Percentiles rank a stretch among this genome's conserved stretches.
These are phyloP conservation scores for Fusarium vanettenii DNA, from an alignment of 2,329 filamentous ascomycete species.

Conservation along the genomic window DNA sequence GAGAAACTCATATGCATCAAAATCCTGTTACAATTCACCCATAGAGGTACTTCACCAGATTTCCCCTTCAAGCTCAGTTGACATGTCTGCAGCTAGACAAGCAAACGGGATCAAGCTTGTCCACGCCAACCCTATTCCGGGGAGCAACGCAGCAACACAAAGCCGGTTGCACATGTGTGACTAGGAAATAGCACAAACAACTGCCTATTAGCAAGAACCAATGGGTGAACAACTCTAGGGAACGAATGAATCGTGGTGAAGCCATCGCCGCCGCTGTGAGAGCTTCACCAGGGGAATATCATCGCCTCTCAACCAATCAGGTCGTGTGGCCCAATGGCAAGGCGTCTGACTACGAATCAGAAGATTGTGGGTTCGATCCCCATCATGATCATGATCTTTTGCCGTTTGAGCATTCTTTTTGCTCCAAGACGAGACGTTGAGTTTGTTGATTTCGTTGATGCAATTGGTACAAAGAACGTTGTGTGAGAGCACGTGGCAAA, in stretches of 20 bases:
- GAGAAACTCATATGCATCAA: not conserved
- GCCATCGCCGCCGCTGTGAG: not conserved
- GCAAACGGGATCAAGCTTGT: not conserved
- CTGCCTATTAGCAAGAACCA: fast-evolving
- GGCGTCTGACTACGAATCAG: constrained; percentile 45
- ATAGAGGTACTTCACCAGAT: not conserved
- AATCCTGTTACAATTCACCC: not conserved
- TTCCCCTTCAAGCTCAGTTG: not conserved
- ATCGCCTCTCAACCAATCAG: not conserved
- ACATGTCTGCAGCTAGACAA: not conserved
- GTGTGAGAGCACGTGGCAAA: not conserved
- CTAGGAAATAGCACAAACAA: not conserved
- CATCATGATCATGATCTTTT: not conserved
- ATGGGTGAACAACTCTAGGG: not conserved
- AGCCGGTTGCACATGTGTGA: not conserved
- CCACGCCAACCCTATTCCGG: not conserved
- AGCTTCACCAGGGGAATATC: not conserved
- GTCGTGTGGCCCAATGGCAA: constrained; percentile 39
- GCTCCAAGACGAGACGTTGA: not conserved
- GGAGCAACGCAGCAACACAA: not conserved
- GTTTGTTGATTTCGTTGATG: not conserved
- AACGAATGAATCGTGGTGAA: not conserved
- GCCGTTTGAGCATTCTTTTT: not conserved
- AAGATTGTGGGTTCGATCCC: constrained; percentile 42
- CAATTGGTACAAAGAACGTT: not conserved